Evolutionary conservation across 1,284 basidiomycete species (phyloP), one percentile per base, ranked within the genome.

Genomic region (Schizophyllum amplum): DNA sequence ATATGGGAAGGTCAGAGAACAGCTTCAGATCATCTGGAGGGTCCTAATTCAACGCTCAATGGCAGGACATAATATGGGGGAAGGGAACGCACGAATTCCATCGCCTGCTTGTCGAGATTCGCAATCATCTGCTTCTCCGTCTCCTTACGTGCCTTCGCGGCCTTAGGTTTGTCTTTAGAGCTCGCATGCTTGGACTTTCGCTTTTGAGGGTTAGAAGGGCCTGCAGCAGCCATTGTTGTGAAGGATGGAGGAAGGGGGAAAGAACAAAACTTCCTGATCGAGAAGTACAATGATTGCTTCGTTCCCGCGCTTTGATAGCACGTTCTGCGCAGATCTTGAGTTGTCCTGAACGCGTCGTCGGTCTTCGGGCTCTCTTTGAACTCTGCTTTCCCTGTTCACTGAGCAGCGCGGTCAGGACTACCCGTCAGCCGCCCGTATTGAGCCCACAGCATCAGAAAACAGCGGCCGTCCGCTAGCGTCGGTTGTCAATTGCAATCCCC

Each of bases 1-100:
- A 90, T 58, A 91, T 79, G 5, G 89, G 88, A 24, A 91, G 75
- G 64, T 86, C 83, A 17, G 77, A 63, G 65, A 91, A 91, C 0
- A 75, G 68, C 57, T 75, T 77, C 49, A 84, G 62, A 52, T 73
- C 77, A 6, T 71, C 68, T 21, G 76, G 67, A 5, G 78, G 63
- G 46, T 76, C 77, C 86, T 89, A 62, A 55, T 20, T 52, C 47
- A 52, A 52, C 58, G 56, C 24, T 52, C 53, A 57, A 55, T 47
- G 52, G 50, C 51, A 25, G 55, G 11, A 57, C 24, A n/a, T 20
- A 33, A 23, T 33, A 48, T 22, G 11, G 25, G 11, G 24, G 22
- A 5, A 24, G 17, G 13, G 22, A 23, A 21, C 85, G 70, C 67
- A 88, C 86, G 69, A 77, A 89, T 57, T 76, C 73, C 66, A 75